Conservation (phyloP, 164 flowering plant species). For the Berberis vulgaris region DNA sequence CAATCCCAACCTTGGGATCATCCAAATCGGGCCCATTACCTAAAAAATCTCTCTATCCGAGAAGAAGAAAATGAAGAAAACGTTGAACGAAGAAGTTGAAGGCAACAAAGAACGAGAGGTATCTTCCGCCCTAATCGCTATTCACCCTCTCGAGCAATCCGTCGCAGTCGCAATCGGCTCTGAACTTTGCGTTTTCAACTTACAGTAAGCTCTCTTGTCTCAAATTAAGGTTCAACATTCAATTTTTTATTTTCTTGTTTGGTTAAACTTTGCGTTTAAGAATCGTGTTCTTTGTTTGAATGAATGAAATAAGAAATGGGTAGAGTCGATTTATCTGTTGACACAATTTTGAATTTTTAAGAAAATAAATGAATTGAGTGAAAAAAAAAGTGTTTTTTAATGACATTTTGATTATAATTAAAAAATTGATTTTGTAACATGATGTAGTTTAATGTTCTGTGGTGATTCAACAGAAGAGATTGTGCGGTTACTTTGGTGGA, state of each 20-base stretch:
- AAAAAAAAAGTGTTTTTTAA: too few species aligned
- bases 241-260: not conserved
- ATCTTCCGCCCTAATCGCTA: slow-evolving; percentile 81
- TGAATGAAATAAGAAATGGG: too few species aligned
- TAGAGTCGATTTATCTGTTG: too few species aligned
- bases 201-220: slow-evolving; percentile 32
- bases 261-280: not conserved
- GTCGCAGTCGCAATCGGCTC: slow-evolving; percentile 73
- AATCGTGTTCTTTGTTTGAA: too few species aligned
- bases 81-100: not conserved
- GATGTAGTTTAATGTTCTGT: not conserved
- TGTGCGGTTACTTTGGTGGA: slow-evolving; percentile 38
- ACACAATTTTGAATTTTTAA: too few species aligned
- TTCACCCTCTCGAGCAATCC: slow-evolving; percentile 61
- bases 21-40: too few species aligned
- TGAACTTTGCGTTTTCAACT: slow-evolving; percentile 78
- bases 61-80: not conserved
- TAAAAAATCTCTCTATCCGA: not conserved
- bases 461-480: slow-evolving; percentile 27
- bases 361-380: too few species aligned
- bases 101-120: slow-evolving; percentile 30
- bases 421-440: too few species aligned
- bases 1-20: too few species aligned
- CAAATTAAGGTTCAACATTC: too few species aligned
- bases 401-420: too few species aligned